phyloP scores from a whole-genome alignment of 208 protist species.

The Naegleria lovaniensis region DNA sequence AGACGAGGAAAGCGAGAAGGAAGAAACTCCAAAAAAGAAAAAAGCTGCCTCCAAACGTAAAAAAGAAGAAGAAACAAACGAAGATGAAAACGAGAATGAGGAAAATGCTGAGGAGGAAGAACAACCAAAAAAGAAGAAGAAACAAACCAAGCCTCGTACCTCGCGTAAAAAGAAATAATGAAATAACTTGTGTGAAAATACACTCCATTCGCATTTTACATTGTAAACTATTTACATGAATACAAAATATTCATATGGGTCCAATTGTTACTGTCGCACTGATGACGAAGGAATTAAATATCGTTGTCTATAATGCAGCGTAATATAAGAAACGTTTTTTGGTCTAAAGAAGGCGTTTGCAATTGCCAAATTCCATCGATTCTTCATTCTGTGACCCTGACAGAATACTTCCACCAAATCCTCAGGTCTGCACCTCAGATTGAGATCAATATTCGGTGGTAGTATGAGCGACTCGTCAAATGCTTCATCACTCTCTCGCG shows the following conservation, averaged over 20 bases:
- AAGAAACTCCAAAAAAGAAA: background rate
- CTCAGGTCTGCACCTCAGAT: background rate
- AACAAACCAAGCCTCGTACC: too few species aligned
- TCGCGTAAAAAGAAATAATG: too few species aligned
- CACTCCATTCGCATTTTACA: too few species aligned
- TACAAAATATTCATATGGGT: too few species aligned
- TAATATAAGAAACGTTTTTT: background rate
- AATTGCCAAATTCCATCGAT: background rate
- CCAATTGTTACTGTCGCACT: too few species aligned
- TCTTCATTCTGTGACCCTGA: background rate
- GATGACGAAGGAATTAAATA: background rate
- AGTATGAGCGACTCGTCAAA: background rate
- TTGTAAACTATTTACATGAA: too few species aligned
- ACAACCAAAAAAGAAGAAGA: too few species aligned
- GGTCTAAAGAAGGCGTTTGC: conserved; percentile 13
- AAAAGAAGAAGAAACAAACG: too few species aligned
- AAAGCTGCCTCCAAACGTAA: background rate
- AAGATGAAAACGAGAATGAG: too few species aligned
- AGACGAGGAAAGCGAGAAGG: background rate
- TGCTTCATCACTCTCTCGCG: background rate
- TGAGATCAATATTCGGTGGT: background rate
- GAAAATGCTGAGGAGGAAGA: too few species aligned
- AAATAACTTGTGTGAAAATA: too few species aligned
- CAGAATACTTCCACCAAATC: background rate
- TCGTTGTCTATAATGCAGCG: background rate